Percentiles rank a stretch among this genome's conserved stretches.
Conservation (phyloP, 2,329 filamentous ascomycete species). For the Aspergillus flavus region DNA sequence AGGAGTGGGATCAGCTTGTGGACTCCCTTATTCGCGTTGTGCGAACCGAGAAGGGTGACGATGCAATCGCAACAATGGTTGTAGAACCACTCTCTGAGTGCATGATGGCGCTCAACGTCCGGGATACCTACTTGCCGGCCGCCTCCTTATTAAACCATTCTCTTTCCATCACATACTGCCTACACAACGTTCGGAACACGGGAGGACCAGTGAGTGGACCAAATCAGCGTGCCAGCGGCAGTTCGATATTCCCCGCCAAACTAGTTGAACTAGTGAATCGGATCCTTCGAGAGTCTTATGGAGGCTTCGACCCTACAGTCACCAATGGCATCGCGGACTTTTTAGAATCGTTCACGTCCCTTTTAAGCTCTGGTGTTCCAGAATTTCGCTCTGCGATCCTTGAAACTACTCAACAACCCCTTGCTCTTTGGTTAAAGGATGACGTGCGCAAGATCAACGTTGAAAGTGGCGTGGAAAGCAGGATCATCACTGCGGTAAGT, state of each 20-base stretch:
- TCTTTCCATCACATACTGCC: constrained; percentile 37
- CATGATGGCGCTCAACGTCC: constrained; percentile 39
- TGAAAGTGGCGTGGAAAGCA: constrained; percentile 32
- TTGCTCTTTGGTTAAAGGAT: constrained; percentile 41
- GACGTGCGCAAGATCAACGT: constrained; percentile 29
- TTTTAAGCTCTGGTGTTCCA: constrained; percentile 54
- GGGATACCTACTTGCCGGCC: constrained; percentile 39
- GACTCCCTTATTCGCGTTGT: constrained; percentile 59
- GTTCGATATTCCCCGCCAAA: constrained; percentile 46
- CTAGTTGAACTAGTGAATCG: constrained; percentile 64
- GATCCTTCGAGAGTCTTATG: constrained; percentile 60
- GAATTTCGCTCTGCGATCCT: constrained; percentile 60
- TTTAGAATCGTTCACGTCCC: constrained; percentile 56
- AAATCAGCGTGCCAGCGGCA: neutral
- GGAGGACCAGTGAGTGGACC: neutral
- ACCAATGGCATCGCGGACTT: constrained; percentile 49
- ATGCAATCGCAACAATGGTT: constrained; percentile 65
- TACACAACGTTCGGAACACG: neutral
- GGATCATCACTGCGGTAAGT: constrained; percentile 40
- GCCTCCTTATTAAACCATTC: constrained; percentile 36
- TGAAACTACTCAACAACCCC: constrained; percentile 57
- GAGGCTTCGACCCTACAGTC: constrained; percentile 43
- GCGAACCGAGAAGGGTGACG: constrained; percentile 66
- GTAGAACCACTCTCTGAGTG: constrained; percentile 70
- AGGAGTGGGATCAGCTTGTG: constrained; percentile 57